Evolutionary conservation across 306 rosid genomes (phyloP).

Genomic region (Inga oerstediana): DNA sequence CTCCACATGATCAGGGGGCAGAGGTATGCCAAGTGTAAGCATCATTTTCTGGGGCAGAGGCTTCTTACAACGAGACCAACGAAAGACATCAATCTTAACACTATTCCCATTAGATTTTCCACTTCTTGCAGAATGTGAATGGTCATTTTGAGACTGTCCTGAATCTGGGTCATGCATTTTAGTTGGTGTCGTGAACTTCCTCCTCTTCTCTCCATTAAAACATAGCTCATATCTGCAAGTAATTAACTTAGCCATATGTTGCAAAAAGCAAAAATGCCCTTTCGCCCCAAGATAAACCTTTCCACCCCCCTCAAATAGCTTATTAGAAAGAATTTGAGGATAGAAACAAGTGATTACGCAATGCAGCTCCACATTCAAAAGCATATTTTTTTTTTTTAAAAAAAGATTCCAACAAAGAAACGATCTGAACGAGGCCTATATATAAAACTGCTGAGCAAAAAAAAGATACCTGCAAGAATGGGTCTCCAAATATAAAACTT

Average conservation of each 20-base stretch:
- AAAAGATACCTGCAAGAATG: slow-evolving; percentile 68
- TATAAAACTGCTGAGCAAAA: slow-evolving; percentile 14
- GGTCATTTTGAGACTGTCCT: slow-evolving; percentile 75
- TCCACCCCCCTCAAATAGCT: no score
- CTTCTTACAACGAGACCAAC: slow-evolving; percentile 93
- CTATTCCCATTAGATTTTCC: slow-evolving; percentile 66
- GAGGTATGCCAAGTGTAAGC: slow-evolving; percentile 83
- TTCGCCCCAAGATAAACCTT: no score
- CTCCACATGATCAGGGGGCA: slow-evolving; percentile 88
- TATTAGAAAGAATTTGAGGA: no score
- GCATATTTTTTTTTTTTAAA: not conserved
- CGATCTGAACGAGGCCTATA: slow-evolving; percentile 1
- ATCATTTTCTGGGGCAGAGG: slow-evolving; percentile 89
- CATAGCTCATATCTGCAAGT: slow-evolving; percentile 83
- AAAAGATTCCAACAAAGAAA: not conserved
- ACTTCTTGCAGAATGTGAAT: slow-evolving; percentile 60
- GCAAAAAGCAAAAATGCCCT: no score
- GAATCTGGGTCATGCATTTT: slow-evolving; percentile 57
- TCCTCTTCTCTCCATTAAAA: slow-evolving; percentile 79
- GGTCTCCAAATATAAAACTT: slow-evolving; percentile 91
- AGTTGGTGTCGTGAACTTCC: slow-evolving; percentile 56
- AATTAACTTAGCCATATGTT: not conserved
- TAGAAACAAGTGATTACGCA: no score
- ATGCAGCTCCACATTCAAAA: not conserved
- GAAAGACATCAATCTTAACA: slow-evolving; percentile 62